Conservation (phyloP, 441 rosid species). For the Populus tomentosa region DNA sequence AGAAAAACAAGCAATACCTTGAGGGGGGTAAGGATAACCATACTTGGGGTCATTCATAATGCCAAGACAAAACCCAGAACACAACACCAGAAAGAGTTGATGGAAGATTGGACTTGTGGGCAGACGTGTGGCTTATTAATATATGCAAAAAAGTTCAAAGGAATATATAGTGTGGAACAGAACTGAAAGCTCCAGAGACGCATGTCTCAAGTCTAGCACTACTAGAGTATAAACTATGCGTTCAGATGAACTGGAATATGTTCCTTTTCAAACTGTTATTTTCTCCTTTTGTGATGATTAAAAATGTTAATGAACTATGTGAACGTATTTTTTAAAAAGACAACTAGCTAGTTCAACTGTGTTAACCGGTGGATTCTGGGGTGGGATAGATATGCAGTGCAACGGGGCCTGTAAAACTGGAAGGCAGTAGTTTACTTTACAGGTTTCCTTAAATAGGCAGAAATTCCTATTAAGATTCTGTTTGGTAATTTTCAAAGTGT, state of each 20-base stretch:
- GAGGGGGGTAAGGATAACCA: conserved; percentile 55
- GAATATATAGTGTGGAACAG: conserved; percentile 11
- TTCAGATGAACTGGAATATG: conserved; percentile 14
- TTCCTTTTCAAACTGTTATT: neutral
- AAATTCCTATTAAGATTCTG: neutral
- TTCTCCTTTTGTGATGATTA: neutral
- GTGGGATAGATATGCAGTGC: neutral
- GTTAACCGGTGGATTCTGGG: neutral
- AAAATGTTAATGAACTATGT: neutral
- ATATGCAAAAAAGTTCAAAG: neutral
- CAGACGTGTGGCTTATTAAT: neutral
- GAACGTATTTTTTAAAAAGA: neutral
- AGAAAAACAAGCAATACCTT: conserved; percentile 19
- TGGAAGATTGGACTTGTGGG: neutral
- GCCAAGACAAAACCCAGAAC: neutral
- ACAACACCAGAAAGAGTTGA: neutral
- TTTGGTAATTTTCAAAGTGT: neutral
- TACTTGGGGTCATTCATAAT: conserved; percentile 52
- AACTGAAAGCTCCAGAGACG: neutral
- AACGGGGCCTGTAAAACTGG: neutral
- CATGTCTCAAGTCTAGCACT: neutral
- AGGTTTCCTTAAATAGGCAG: conserved; percentile 2
- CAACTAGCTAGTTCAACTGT: neutral
- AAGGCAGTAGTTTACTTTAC: conserved; percentile 5
- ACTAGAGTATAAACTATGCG: neutral